Conservation (phyloP, 148 eudicot genomes). For the Cornus controversa region DNA sequence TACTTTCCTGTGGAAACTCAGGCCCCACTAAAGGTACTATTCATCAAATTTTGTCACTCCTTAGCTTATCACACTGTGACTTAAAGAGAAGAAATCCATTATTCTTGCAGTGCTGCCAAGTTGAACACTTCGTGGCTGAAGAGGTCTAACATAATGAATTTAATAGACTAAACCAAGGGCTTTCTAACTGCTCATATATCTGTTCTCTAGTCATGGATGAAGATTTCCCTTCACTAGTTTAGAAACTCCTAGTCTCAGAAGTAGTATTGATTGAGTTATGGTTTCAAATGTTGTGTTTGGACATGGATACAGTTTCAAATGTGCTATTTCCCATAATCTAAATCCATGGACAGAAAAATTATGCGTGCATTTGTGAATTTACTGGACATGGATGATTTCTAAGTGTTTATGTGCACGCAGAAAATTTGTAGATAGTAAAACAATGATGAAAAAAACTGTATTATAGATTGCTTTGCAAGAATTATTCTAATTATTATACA, state of each 20-base stretch:
- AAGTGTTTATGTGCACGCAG: neutral
- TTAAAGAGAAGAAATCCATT: neutral
- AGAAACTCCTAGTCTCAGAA: too few relatives aligned
- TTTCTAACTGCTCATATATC: neutral
- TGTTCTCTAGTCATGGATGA: neutral
- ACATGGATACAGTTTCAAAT: neutral
- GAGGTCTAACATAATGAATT: neutral
- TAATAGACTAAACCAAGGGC: neutral
- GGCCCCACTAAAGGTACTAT: constrained; percentile 64
- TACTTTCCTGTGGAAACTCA: constrained; percentile 69
- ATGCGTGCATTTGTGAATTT: constrained; percentile 1
- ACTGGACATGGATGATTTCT: neutral
- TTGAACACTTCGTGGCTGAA: neutral
- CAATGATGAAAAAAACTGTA: neutral
- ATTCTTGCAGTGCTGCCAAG: neutral
- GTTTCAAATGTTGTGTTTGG: neutral
- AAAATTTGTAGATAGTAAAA: neutral
- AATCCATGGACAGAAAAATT: neutral
- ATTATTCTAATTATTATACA: too few relatives aligned
- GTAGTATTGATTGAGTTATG: too few relatives aligned
- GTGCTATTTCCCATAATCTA: neutral
- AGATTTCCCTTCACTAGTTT: neutral
- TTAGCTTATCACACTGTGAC: neutral
- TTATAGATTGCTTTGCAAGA: neutral
- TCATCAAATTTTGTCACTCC: neutral